phyloP scores from a whole-genome alignment of 805 yeast species.

The Candida lessepsii region DNA sequence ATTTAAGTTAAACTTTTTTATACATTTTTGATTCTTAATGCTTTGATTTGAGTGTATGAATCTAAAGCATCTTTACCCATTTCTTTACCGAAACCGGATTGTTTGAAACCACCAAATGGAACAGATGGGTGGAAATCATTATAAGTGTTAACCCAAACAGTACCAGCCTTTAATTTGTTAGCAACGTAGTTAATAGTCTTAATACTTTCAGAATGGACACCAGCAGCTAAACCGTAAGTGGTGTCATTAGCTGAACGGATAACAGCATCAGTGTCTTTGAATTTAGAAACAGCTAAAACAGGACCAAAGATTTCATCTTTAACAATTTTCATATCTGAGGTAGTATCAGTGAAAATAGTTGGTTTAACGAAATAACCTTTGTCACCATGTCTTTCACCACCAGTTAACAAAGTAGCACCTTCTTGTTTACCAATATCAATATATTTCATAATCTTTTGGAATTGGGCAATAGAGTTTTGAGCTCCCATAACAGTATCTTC shows the following conservation, averaged over 20 bases:
- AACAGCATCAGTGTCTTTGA: constrained; percentile 79
- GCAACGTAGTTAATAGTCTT: constrained; percentile 76
- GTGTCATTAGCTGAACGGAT: constrained; percentile 76
- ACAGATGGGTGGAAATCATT: constrained; percentile 84
- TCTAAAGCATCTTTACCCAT: constrained; percentile 86
- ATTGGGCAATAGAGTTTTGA: constrained; percentile 79
- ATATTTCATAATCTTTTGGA: constrained; percentile 72
- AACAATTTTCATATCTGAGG: constrained; percentile 69
- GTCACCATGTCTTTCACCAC: constrained; percentile 74
- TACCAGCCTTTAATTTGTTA: constrained; percentile 76
- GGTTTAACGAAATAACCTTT: constrained; percentile 77
- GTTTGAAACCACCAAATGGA: constrained; percentile 92
- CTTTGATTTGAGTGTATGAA: constrained; percentile 81
- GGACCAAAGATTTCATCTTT: constrained; percentile 96
- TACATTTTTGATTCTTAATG: constrained; percentile 58
- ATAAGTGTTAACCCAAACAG: constrained; percentile 88
- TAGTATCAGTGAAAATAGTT: constrained; percentile 82
- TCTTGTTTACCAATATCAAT: constrained; percentile 75
- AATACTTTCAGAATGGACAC: constrained; percentile 76
- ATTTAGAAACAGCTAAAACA: constrained; percentile 80
- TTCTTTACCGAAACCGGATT: constrained; percentile 92
- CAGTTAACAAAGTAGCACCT: constrained; percentile 80
- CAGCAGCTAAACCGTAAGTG: constrained; percentile 86
- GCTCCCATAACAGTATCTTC: constrained; percentile 85
- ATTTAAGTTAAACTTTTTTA: constrained; percentile 12